phyloP scores from a whole-genome alignment of 2,329 filamentous ascomycete genomes.

The Botryotinia narcissicola region DNA sequence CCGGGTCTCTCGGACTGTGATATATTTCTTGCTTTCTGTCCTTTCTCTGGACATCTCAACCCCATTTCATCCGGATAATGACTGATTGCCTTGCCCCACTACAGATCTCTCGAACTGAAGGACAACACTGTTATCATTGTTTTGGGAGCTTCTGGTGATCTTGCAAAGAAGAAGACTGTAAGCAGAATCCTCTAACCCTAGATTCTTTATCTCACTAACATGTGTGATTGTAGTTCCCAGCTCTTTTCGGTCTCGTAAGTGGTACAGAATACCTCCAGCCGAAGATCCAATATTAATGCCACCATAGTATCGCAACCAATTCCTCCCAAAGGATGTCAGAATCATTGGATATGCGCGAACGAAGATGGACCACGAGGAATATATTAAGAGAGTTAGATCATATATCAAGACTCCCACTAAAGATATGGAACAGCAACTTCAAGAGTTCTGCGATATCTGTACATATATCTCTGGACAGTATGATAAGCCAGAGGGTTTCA shows the following conservation, averaged over 20 bases:
- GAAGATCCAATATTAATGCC: slow-evolving; percentile 24
- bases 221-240: slow-evolving; percentile 71
- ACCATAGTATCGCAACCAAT: slow-evolving; percentile 91
- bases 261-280: slow-evolving; percentile 17
- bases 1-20: slow-evolving; percentile 23
- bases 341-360: slow-evolving; percentile 99
- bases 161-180: slow-evolving; percentile 99
- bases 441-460: slow-evolving; percentile 85
- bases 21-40: background rate
- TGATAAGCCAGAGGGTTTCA: slow-evolving; percentile 93
- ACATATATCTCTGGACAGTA: slow-evolving; percentile 97
- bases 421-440: slow-evolving; percentile 91
- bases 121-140: slow-evolving; percentile 97
- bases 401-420: slow-evolving; percentile 99
- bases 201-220: slow-evolving; percentile 26
- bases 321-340: slow-evolving; percentile 92
- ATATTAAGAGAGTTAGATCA: slow-evolving; percentile 88
- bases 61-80: slow-evolving; percentile 40
- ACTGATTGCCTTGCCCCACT: slow-evolving; percentile 32
- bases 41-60: background rate
- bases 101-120: slow-evolving; percentile 88
- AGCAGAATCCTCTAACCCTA: slow-evolving; percentile 22
- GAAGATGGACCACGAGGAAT: slow-evolving; percentile 98
- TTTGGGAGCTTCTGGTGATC: slow-evolving; percentile 92
- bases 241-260: slow-evolving; percentile 94